Conservation (phyloP, 192 early-diverging fungal genomes). For the Spizellomyces sp. region DNA sequence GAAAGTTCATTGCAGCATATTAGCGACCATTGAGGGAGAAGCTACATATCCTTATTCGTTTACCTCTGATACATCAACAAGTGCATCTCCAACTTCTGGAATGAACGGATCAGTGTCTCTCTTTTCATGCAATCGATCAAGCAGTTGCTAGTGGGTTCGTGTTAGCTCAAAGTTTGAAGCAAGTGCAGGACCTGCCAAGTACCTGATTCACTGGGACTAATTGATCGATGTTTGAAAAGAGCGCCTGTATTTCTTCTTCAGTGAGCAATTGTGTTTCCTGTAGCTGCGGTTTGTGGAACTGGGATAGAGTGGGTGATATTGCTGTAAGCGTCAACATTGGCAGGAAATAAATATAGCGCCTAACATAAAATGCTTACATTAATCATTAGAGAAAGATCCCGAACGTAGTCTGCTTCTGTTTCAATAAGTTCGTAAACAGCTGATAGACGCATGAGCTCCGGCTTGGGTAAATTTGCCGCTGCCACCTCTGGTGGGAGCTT, state of each 20-base stretch:
- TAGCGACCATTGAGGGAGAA: neutral
- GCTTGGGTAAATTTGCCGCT: slow-evolving; percentile 44
- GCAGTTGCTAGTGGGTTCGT: slow-evolving; percentile 32
- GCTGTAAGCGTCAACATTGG: slow-evolving; percentile 1
- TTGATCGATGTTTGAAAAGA: slow-evolving; percentile 58
- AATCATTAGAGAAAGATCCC: slow-evolving; percentile 55
- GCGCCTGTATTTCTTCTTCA: slow-evolving; percentile 42
- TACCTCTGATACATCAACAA: slow-evolving; percentile 41
- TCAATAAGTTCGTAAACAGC: slow-evolving; percentile 63
- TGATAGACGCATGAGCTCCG: slow-evolving; percentile 57
- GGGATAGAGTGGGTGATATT: neutral
- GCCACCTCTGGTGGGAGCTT: slow-evolving; percentile 54
- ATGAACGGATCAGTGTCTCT: slow-evolving; percentile 49
- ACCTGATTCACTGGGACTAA: slow-evolving; percentile 54
- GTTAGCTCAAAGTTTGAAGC: neutral
- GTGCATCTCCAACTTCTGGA: slow-evolving; percentile 42
- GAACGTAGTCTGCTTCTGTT: slow-evolving; percentile 59
- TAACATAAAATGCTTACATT: slow-evolving; percentile 32
- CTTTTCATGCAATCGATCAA: slow-evolving; percentile 38
- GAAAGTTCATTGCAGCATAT: neutral
- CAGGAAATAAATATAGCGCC: no score
- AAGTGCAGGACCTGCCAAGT: neutral
- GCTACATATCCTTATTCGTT: neutral
- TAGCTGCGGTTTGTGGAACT: slow-evolving; percentile 51
- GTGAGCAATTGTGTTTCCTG: slow-evolving; percentile 40